Base-by-base conservation (phyloP, 1,284 basidiomycete genomes). In the Cryptococcus sp. region DNA sequence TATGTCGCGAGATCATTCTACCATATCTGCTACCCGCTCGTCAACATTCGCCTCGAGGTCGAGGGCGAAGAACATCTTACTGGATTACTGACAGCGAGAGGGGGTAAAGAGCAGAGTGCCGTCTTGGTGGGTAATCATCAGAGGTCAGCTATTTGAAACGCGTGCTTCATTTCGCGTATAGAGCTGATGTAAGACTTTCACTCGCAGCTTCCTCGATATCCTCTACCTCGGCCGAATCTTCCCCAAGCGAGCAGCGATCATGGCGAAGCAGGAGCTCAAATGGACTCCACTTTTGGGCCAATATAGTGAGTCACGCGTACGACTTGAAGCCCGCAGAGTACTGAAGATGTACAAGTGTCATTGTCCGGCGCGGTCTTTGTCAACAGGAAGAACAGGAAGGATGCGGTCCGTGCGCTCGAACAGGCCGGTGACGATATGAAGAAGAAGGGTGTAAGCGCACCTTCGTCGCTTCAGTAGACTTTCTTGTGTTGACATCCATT, bases 331-430 rank as follows among this genome's bases (percentile, higher is more conserved):
- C 23, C 48, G 23, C 10, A 40, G 23, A 20, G 13, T 48, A 39
- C 52, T 57, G 46, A 61, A 20, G 39, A 16, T 27, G n/a, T 16
- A 19, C 2, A 68, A 82, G 78, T 99, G 90, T 82, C 83, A 35
- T 83, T 95, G 67, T 88, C 90, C 3, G 93, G 94, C n/a, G 88
- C 93, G 20, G 87, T 99, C 58, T 99, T 97, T 77, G 84, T 99
- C 66, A 88, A 99, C 80, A 84, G 96, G 56, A 88, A 88, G 56
- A 94, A 93, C 78, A 80, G 87, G 13, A 81, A 84, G 39, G 77
- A 82, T 54, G 93, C 94, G 0, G 81, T 95, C 38, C 83, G 83
- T 59, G 90, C 91, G 2, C 83, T 99, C 56, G 83, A 83, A 53
- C 83, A 85, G 41, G 93, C 93, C 0, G 91, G 88, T 1, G 84